Conservation (phyloP, 2,329 filamentous ascomycete species). For the Didymella lethalis region DNA sequence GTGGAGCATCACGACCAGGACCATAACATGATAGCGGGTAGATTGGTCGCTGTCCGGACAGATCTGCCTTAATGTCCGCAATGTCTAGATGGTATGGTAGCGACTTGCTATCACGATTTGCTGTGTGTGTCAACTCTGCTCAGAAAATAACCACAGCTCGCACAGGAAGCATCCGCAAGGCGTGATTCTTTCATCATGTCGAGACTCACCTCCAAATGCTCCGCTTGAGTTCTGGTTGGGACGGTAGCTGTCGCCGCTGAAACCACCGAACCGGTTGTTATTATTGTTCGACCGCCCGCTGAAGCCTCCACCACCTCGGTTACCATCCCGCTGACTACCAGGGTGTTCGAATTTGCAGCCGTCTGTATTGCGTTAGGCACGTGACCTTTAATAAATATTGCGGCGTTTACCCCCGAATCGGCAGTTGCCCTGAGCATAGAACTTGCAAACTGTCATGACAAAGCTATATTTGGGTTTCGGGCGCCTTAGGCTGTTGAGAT, state of each 20-base stretch:
- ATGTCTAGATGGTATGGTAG: conserved; percentile 39
- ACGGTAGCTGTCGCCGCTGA: conserved; percentile 45
- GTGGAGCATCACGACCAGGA: conserved; percentile 77
- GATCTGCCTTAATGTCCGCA: conserved; percentile 59
- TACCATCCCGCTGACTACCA: conserved; percentile 44
- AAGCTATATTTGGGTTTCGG: conserved; percentile 1
- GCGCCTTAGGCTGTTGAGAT: neutral
- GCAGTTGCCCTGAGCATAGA: conserved; percentile 71
- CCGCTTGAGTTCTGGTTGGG: conserved; percentile 36
- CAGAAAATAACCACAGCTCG: neutral
- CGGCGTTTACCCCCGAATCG: conserved; percentile 65
- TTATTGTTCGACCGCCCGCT: conserved; percentile 34
- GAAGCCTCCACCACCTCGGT: conserved; percentile 34
- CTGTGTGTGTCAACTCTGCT: conserved; percentile 16
- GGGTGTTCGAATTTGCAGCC: conserved; percentile 69
- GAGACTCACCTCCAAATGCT: conserved; percentile 52
- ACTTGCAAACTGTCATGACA: conserved; percentile 65
- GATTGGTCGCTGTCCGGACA: conserved; percentile 74
- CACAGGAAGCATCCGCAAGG: neutral
- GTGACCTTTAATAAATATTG: neutral
- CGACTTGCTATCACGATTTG: conserved; percentile 30
- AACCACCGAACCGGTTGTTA: conserved; percentile 65
- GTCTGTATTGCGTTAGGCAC: conserved; percentile 53
- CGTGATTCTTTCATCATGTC: neutral
- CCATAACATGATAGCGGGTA: conserved; percentile 91